Evolutionary conservation across 805 yeast genomes (phyloP).

Genomic region (Myxozyma vanderwaltii): DNA sequence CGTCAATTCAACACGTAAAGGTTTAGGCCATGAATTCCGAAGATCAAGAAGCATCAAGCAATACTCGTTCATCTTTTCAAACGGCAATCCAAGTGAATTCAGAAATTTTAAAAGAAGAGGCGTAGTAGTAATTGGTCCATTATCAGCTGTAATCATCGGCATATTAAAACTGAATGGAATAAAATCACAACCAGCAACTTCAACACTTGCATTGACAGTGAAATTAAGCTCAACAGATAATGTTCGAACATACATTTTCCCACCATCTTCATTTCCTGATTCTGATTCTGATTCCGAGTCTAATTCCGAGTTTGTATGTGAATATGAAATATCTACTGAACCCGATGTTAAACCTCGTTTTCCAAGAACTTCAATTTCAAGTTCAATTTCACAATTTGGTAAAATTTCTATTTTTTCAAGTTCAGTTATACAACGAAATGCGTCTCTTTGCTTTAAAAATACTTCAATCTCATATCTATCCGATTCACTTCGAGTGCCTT

Average conservation of each 20-base stretch:
- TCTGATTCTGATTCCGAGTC: too few relatives aligned
- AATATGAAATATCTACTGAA: conserved; percentile 65
- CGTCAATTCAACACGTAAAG: conserved; percentile 40
- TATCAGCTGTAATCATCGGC: conserved; percentile 10
- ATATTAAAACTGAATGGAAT: conserved; percentile 46
- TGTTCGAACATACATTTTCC: conserved; percentile 51
- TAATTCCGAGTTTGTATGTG: conserved; percentile 41
- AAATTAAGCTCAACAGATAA: conserved; percentile 68
- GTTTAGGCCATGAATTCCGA: conserved; percentile 75
- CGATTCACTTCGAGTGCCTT: conserved; percentile 50
- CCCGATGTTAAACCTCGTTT: conserved; percentile 73
- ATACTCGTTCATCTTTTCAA: conserved; percentile 52
- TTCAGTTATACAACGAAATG: conserved; percentile 51
- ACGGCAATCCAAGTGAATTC: conserved; percentile 17
- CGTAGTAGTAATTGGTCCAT: conserved; percentile 13
- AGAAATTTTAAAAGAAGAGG: conserved; percentile 20
- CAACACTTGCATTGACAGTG: conserved; percentile 72
- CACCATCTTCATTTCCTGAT: conserved; percentile 31
- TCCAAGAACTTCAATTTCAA: conserved; percentile 65
- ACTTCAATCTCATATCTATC: conserved; percentile 79
- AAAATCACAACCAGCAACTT: conserved; percentile 73
- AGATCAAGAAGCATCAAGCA: conserved; percentile 72
- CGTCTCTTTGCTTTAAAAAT: conserved; percentile 58
- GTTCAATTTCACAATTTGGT: conserved; percentile 48
- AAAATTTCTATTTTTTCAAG: conserved; percentile 35